Evolutionary conservation across 257 asterid species (phyloP).

Genomic region (Gardenia jasminoides): DNA sequence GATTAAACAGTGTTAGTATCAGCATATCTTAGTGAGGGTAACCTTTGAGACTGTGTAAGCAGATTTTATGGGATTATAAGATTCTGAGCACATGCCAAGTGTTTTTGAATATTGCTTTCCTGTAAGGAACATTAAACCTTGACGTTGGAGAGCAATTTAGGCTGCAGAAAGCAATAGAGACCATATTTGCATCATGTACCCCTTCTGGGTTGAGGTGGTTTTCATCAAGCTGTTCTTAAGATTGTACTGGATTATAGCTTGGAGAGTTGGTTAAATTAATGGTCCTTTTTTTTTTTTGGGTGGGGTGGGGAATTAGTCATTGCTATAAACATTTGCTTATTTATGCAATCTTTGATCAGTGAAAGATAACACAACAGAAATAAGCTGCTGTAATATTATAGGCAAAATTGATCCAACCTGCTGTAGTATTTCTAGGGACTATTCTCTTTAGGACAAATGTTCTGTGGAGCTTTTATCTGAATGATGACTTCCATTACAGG

Average conservation of each 20-base stretch:
- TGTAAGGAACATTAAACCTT: no score
- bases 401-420: neutral
- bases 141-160: neutral
- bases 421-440: neutral
- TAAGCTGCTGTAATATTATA: neutral
- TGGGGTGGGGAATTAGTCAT: neutral
- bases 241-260: neutral
- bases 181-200: neutral
- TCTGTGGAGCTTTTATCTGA: neutral
- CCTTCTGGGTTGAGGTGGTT: neutral
- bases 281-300: no score
- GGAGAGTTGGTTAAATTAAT: neutral
- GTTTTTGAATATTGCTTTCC: neutral
- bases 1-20: neutral
- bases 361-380: neutral
- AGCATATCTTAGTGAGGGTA: no score
- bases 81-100: neutral
- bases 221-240: neutral
- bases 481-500: neutral
- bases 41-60: neutral
- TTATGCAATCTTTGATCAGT: neutral
- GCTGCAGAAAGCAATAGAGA: neutral
- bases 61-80: neutral
- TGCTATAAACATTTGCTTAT: neutral
- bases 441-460: neutral